Evolutionary conservation across 2,329 filamentous ascomycete genomes (phyloP).

Genomic region (Neofusicoccum sp.): DNA sequence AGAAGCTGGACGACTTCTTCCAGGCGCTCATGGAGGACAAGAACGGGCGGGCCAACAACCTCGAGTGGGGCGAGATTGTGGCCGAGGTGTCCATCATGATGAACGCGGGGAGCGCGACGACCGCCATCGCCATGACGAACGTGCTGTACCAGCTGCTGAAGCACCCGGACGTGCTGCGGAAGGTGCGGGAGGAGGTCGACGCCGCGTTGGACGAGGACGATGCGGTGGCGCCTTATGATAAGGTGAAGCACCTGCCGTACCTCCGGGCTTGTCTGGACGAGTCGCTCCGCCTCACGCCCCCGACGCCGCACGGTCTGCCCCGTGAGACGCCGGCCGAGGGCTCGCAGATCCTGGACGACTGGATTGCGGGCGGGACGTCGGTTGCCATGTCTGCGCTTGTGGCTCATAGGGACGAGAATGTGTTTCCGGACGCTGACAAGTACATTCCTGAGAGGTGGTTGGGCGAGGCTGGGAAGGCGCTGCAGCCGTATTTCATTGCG

Average conservation of each 20-base stretch:
- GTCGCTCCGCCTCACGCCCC: constrained; percentile 28
- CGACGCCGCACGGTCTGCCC: constrained; percentile 29
- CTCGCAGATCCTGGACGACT: constrained; percentile 25
- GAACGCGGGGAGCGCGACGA: constrained; percentile 42
- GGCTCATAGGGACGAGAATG: constrained; percentile 53
- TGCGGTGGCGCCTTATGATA: constrained; percentile 27
- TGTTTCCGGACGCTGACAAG: constrained; percentile 48
- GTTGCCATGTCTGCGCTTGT: constrained; percentile 44
- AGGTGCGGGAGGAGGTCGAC: constrained; percentile 29
- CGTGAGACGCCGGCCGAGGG: constrained; percentile 31
- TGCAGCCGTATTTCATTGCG: constrained; percentile 28
- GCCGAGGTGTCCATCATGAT: constrained; percentile 16
- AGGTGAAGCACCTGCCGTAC: constrained; percentile 30
- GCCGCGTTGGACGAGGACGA: constrained; percentile 10
- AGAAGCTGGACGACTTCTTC: constrained; percentile 20
- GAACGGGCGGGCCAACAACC: neutral
- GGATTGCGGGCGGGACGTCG: constrained; percentile 42
- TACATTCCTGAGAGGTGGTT: constrained; percentile 57
- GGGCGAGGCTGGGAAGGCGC: constrained; percentile 22
- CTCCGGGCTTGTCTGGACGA: constrained; percentile 39
- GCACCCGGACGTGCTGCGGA: constrained; percentile 31
- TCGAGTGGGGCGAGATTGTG: constrained; percentile 11
- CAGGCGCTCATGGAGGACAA: constrained; percentile 17
- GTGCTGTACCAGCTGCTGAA: constrained; percentile 44
- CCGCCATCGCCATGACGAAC: constrained; percentile 35